A percentile compares a stretch with the other conserved stretches of the same genome.
phyloP scores from a whole-genome alignment of 352 stramenopile species.

The Globisporangium cystogenes region DNA sequence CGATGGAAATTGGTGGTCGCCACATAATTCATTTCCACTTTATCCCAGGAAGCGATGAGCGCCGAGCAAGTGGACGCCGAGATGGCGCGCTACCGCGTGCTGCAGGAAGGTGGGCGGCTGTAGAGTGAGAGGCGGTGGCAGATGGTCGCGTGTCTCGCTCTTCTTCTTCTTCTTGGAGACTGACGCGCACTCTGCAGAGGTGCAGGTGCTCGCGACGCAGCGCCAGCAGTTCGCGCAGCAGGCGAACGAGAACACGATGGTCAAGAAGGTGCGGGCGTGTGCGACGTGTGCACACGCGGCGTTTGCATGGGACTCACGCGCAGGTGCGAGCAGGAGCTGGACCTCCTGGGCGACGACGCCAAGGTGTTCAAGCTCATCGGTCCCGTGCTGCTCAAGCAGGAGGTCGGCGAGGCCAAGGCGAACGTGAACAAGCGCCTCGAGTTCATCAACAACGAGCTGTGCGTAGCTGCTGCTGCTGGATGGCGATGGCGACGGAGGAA shows the following conservation, averaged over 20 bases:
- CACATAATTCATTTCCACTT: background rate
- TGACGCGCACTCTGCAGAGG: conserved; percentile 26
- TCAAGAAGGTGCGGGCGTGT: conserved; percentile 64
- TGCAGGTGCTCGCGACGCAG: conserved; percentile 79
- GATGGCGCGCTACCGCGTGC: conserved; percentile 85
- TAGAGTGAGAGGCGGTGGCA: background rate
- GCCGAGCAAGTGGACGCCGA: conserved; percentile 81
- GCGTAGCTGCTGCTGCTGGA: conserved; percentile 10
- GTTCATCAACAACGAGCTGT: conserved; percentile 95
- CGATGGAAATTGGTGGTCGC: background rate
- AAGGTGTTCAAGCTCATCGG: conserved; percentile 96
- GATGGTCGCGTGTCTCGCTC: too few relatives aligned
- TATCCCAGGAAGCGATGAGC: conserved; percentile 8
- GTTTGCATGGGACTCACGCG: background rate
- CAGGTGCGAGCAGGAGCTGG: conserved; percentile 45
- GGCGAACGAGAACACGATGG: conserved; percentile 96
- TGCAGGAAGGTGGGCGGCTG: conserved; percentile 82
- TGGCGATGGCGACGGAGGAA: too few relatives aligned
- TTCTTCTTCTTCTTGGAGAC: too few relatives aligned
- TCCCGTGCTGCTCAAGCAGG: conserved; percentile 94
- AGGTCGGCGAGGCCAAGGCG: conserved; percentile 90
- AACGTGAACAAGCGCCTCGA: conserved; percentile 95
- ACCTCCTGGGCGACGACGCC: conserved; percentile 79
- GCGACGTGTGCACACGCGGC: background rate
- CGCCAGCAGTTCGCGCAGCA: conserved; percentile 91